A percentile compares a stretch with the other conserved stretches of the same genome.
These are phyloP conservation scores for Phytophthora multivora DNA, from an alignment of 352 stramenopile species.

Conservation along the genomic window DNA sequence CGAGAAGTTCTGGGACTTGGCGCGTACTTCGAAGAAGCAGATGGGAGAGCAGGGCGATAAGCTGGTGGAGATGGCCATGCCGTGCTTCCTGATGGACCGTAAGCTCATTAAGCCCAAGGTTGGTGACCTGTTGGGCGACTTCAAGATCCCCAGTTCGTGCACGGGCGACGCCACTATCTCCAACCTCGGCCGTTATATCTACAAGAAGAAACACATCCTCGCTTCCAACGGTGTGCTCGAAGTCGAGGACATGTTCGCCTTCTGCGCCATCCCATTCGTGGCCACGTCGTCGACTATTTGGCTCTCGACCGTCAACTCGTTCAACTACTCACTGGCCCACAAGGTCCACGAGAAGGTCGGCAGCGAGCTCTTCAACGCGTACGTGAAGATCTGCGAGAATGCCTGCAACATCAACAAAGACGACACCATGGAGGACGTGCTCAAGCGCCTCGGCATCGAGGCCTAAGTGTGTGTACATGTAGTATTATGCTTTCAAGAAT, in stretches of 20 bases:
- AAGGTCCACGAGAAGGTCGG: slow-evolving; percentile 51
- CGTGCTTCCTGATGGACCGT: slow-evolving; percentile 38
- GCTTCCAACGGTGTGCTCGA: slow-evolving; percentile 31
- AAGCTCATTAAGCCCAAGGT: slow-evolving; percentile 36
- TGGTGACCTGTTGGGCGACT: slow-evolving; percentile 26
- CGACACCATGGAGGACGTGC: slow-evolving; percentile 51
- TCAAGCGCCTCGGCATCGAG: slow-evolving; percentile 32
- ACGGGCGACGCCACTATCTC: slow-evolving; percentile 55
- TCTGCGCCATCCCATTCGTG: slow-evolving; percentile 60
- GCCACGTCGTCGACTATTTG: slow-evolving; percentile 56
- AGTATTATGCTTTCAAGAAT: slow-evolving; percentile 9
- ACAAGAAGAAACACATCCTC: slow-evolving; percentile 39
- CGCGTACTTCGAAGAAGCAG: slow-evolving; percentile 42
- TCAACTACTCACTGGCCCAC: slow-evolving; percentile 70
- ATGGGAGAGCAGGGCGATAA: slow-evolving; percentile 25
- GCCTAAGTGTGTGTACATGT: slow-evolving; percentile 8
- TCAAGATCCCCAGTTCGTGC: slow-evolving; percentile 37
- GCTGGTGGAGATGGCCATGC: slow-evolving; percentile 56
- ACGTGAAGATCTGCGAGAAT: slow-evolving; percentile 62
- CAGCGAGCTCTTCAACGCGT: slow-evolving; percentile 54
- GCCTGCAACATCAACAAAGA: slow-evolving; percentile 43
- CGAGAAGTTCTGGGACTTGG: slow-evolving; percentile 60
- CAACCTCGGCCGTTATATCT: slow-evolving; percentile 42
- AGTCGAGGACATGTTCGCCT: slow-evolving; percentile 57
- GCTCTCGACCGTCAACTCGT: slow-evolving; percentile 47